phyloP scores from a whole-genome alignment of 2,329 filamentous ascomycete species.

The Sclerotinia trifoliorum region DNA sequence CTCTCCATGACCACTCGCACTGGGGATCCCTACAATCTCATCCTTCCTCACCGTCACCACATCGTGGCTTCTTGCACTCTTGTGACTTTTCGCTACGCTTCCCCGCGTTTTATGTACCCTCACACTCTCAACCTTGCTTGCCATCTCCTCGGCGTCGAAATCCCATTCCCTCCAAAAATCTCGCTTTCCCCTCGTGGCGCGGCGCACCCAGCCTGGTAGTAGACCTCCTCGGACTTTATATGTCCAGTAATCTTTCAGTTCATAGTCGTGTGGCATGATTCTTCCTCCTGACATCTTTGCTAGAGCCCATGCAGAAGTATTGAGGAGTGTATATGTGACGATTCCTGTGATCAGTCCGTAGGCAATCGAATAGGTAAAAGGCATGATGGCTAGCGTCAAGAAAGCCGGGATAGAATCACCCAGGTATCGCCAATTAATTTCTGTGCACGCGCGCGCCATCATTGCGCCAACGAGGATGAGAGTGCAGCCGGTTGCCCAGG shows the following conservation, averaged over 20 bases:
- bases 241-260: conserved; percentile 77
- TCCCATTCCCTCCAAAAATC: conserved; percentile 35
- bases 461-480: conserved; percentile 83
- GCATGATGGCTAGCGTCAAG: conserved; percentile 80
- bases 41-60: not conserved
- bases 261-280: conserved; percentile 71
- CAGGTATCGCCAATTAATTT: conserved; percentile 87
- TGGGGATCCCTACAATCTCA: not conserved
- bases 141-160: conserved; percentile 30
- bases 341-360: conserved; percentile 82
- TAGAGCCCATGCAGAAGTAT: conserved; percentile 67
- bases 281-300: conserved; percentile 65
- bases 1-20: conserved; percentile 21
- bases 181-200: conserved; percentile 41
- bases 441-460: conserved; percentile 74
- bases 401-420: conserved; percentile 84
- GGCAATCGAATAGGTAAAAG: conserved; percentile 85
- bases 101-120: conserved; percentile 24
- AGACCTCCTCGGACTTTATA: conserved; percentile 74
- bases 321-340: conserved; percentile 73
- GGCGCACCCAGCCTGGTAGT: conserved; percentile 69
- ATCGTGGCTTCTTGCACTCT: conserved; percentile 21
- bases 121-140: not conserved
- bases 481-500: conserved; percentile 88
- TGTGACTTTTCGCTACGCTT: conserved; percentile 21